Evolutionary conservation across 139 green algal species (phyloP), one percentile per base, ranked within the genome.

Genomic region (Eudorina sp.): DNA sequence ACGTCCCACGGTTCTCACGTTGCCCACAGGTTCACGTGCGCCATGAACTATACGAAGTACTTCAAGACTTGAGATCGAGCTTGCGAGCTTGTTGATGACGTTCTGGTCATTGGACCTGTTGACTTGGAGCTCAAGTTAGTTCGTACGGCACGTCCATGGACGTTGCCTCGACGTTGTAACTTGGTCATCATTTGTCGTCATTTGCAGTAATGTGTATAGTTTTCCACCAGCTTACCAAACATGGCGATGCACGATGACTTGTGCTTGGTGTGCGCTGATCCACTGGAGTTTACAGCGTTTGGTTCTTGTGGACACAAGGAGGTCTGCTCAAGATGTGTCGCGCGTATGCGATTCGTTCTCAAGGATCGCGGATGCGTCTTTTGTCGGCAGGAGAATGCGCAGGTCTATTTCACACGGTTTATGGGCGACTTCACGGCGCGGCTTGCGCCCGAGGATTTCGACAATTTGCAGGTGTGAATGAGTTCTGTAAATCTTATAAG

Each of bases 261-360:
- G 11, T 99, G 97, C 90, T 82, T 95, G 4, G 94, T 99, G 1
- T 99, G 97, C 51, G 96, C 97, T 0, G 97, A 99, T 80, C 91
- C 93, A 0, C 89, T 99, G 27, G 87, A 97, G 34, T 99, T 91
- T 80, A 94, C 94, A 1, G 97, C 92, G 0, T 96, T 97, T 84
- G 95, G 94, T 0, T 83, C 83, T 9, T 99, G 97, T 86, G 95
- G 95, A 18, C 97, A 99, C 92, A 96, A 95, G 48, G 97, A 99
- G n/a, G 94, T 96, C 6, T 98, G 96, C 84, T 95, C 92, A 34
- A 48, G 69, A 45, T 90, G 75, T 83, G 94, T 97, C 23, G 88
- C 92, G 23, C 92, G 97, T 11, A 90, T 99, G 89, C 92, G 97
- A 7, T 94, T 97, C 43, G 91, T 98, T 38, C 89, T 99, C 62